Percentiles rank a stretch among this genome's conserved stretches.
Conservation (phyloP, 129 eudicot species). For the Lactuca saligna region DNA sequence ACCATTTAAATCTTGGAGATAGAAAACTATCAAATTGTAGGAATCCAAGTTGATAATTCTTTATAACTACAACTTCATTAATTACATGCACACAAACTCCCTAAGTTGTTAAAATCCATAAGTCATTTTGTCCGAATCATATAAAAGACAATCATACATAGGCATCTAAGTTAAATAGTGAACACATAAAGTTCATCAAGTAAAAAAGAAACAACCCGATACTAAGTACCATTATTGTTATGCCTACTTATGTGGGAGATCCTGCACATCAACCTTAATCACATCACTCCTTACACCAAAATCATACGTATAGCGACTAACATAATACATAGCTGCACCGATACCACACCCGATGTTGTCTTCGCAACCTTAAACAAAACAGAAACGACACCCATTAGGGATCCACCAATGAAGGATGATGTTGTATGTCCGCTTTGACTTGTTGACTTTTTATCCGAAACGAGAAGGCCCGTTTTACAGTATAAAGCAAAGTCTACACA, state of each 20-base stretch:
- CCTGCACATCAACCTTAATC: conserved; percentile 64
- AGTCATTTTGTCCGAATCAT: too few relatives aligned
- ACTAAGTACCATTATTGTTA: too few relatives aligned
- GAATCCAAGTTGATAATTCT: too few relatives aligned
- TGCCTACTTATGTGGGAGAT: conserved; percentile 58
- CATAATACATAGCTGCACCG: conserved; percentile 69
- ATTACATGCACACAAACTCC: too few relatives aligned
- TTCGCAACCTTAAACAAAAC: conserved; percentile 62
- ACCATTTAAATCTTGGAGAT: too few relatives aligned
- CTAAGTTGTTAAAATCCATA: too few relatives aligned
- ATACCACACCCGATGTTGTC: conserved; percentile 59
- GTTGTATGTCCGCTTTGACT: conserved; percentile 92
- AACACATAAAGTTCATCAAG: too few relatives aligned
- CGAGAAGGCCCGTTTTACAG: conserved; percentile 85
- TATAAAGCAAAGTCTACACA: conserved; percentile 84
- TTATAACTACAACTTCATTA: too few relatives aligned
- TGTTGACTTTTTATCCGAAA: conserved; percentile 60
- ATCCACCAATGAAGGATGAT: conserved; percentile 66
- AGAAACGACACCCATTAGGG: conserved; percentile 75
- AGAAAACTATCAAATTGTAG: too few relatives aligned
- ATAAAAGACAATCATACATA: too few relatives aligned
- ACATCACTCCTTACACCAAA: conserved; percentile 88
- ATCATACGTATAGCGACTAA: conserved; percentile 88
- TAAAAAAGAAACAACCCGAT: too few relatives aligned
- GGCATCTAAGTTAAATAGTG: too few relatives aligned